Base-by-base conservation (phyloP, 345 rosid genomes). In the Eucalyptus microcorys region DNA sequence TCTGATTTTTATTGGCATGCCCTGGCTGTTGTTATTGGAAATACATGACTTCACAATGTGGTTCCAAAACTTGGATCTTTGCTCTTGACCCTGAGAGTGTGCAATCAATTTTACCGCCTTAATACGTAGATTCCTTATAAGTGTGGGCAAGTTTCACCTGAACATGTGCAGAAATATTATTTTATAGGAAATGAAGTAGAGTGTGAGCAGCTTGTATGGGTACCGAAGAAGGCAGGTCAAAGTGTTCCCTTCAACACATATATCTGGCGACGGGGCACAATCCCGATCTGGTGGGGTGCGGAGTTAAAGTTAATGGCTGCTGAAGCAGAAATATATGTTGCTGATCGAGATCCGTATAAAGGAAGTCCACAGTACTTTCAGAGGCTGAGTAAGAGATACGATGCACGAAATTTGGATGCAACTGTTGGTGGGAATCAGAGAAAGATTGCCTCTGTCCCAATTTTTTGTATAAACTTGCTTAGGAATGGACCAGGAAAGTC, bases 231-330 rank as follows among this genome's bases (percentile, higher is more conserved):
- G 90, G 84, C 94, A 30, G 96, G 95, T 91, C 97, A 92, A 91
- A 94, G 97, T 91, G 88, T 96, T 91, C 97, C 97, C 92, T 98
- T 97, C 90, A 98, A 92, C 89, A 94, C 97, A 37, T 96, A 95
- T 88, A 93, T 96, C 55, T 98, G 99, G 99, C 96, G 99, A 85
- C 96, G 99, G 87, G 99, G 99, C 90, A 97, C 99, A 61, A 97
- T 97, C 71, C 99, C 99, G 30, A 97, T 98, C 49, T 98, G 99
- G 99, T 97, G 99, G 99, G 98, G 99, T 93, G 99, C 99, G 61
- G 99, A 98, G 88, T 88, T 98, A 89, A 98, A 97, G 93, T 92
- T 97, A 52, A 97, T 97, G 47, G 96, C 99, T 47, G 97, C 98
- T 85, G 99, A 98, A 93, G 99, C 99, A 87, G 99, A 97, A 91